These are phyloP conservation scores for Diversispora epigaea DNA, from an alignment of 192 early-diverging fungal genomes.

Conservation along the genomic window DNA sequence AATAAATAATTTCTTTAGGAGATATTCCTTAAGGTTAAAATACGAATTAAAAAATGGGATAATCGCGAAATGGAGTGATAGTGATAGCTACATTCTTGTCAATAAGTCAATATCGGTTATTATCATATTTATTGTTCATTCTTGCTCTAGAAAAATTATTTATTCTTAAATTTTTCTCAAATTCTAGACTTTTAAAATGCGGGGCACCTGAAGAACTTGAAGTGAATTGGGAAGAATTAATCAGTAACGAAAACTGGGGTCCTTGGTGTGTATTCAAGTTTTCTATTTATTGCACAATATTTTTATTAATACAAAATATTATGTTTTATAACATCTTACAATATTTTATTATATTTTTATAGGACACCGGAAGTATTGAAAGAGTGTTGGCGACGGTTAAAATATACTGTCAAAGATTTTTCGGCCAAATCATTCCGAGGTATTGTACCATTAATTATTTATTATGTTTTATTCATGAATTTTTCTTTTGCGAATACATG, in stretches of 20 bases:
- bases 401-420: slow-evolving; percentile 11
- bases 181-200: not conserved
- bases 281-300: not conserved
- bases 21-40: not conserved
- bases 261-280: not conserved
- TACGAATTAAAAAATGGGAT: not conserved
- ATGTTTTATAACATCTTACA: not conserved
- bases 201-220: not conserved
- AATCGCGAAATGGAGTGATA: not conserved
- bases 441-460: not conserved
- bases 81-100: not conserved
- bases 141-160: not conserved
- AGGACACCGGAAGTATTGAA: not conserved
- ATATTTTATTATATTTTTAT: not conserved
- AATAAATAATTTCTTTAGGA: not conserved
- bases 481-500: not conserved
- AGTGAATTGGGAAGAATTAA: not conserved
- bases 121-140: not conserved
- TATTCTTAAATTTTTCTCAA: not conserved
- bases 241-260: slow-evolving; percentile 2
- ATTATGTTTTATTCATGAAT: not conserved
- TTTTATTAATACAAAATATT: not conserved
- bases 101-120: not conserved
- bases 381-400: slow-evolving; percentile 8
- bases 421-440: not conserved